phyloP scores from a whole-genome alignment of 768 basidiomycete genomes.

The Tylopilus subfusipes region DNA sequence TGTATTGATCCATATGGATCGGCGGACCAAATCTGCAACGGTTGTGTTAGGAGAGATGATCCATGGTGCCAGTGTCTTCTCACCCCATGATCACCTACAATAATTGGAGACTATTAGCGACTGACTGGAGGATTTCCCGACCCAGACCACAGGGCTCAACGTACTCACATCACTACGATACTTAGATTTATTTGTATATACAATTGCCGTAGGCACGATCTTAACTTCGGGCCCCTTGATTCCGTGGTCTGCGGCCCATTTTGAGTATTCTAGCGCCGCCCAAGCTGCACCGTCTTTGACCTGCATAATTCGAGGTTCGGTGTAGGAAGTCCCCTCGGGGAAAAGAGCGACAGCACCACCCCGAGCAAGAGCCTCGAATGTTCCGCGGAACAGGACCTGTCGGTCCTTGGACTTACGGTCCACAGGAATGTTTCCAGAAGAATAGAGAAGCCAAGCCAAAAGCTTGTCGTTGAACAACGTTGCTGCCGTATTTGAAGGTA shows the following conservation, averaged over 20 bases:
- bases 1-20: constrained; percentile 70
- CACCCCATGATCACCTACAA: constrained; percentile 70
- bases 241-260: constrained; percentile 64
- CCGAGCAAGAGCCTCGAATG: constrained; percentile 78
- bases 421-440: constrained; percentile 97
- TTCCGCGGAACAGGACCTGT: constrained; percentile 81
- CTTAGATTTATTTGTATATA: constrained; percentile 94
- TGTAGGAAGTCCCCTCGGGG: constrained; percentile 92
- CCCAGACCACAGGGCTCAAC: constrained; percentile 20
- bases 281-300: constrained; percentile 93
- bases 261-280: constrained; percentile 90
- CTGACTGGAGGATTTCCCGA: not conserved
- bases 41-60: constrained; percentile 11
- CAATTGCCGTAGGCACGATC: constrained; percentile 83
- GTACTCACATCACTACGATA: constrained; percentile 83
- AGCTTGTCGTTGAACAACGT: constrained; percentile 79
- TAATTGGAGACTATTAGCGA: constrained; percentile 15
- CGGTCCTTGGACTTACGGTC: constrained; percentile 94
- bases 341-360: constrained; percentile 89
- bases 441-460: constrained; percentile 68
- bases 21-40: constrained; percentile 72
- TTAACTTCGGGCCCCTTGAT: constrained; percentile 44
- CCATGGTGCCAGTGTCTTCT: constrained; percentile 25
- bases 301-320: constrained; percentile 89
- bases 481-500: constrained; percentile 39